These are phyloP conservation scores for Colletotrichum sp. DNA, from an alignment of 2,329 filamentous ascomycete species.

Conservation along the genomic window DNA sequence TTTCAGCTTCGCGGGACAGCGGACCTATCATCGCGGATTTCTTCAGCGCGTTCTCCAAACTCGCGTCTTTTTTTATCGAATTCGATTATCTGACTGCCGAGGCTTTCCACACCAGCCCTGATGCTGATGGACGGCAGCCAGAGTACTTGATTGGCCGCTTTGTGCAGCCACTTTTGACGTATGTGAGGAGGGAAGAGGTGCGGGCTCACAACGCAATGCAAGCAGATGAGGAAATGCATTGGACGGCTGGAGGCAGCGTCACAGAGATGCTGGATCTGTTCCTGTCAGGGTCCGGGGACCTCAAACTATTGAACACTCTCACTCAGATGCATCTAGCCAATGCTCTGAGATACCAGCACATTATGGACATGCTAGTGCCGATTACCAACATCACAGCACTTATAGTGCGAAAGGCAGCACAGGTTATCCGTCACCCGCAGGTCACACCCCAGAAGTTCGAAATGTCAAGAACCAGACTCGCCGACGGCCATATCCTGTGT, in stretches of 20 bases:
- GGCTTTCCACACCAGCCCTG: background rate
- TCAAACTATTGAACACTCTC: conserved; percentile 47
- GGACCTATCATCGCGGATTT: conserved; percentile 38
- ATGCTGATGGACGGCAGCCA: conserved; percentile 36
- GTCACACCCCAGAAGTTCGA: conserved; percentile 18
- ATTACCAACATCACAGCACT: conserved; percentile 39
- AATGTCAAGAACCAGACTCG: conserved; percentile 38
- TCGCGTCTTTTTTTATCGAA: conserved; percentile 57
- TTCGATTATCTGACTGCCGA: conserved; percentile 46
- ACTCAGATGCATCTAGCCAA: conserved; percentile 43
- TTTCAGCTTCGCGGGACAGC: background rate
- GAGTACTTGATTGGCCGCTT: conserved; percentile 50
- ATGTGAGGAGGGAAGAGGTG: conserved; percentile 27
- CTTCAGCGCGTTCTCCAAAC: conserved; percentile 47
- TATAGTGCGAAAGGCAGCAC: conserved; percentile 34
- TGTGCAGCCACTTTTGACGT: conserved; percentile 46
- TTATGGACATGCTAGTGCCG: conserved; percentile 47
- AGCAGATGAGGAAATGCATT: conserved; percentile 32
- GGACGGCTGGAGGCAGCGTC: conserved; percentile 22
- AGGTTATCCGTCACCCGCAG: conserved; percentile 19
- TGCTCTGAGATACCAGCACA: conserved; percentile 50
- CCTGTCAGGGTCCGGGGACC: conserved; percentile 40
- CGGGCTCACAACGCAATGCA: conserved; percentile 15
- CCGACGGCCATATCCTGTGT: conserved; percentile 48
- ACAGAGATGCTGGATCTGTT: conserved; percentile 49